A percentile compares a stretch with the other conserved stretches of the same genome.
Conservation (phyloP, 1,284 basidiomycete genomes). For the Puccinia triticina region DNA sequence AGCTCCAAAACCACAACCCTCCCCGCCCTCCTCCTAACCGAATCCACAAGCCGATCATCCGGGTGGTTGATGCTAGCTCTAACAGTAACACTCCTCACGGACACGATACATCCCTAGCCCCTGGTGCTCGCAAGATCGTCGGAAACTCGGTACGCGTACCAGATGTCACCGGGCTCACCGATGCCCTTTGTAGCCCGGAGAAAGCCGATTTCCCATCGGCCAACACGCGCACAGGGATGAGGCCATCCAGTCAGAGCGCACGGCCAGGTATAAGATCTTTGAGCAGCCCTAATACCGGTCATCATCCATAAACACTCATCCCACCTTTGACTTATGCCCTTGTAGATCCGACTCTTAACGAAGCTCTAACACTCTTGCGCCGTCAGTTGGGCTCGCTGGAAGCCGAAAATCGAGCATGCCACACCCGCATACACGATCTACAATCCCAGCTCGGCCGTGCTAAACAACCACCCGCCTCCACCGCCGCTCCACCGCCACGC, state of each 20-base stretch:
- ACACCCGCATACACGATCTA: slow-evolving; percentile 33
- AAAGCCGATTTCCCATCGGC: slow-evolving; percentile 14
- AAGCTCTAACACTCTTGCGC: slow-evolving; percentile 32
- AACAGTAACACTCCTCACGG: slow-evolving; percentile 1
- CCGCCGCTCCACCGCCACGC: not conserved
- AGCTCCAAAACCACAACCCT: not conserved
- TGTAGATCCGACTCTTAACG: slow-evolving; percentile 40
- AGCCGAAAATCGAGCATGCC: slow-evolving; percentile 39
- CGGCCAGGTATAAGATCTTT: slow-evolving; percentile 31
- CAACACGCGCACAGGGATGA: not conserved
- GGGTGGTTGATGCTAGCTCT: slow-evolving; percentile 20
- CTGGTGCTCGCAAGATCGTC: slow-evolving; percentile 33
- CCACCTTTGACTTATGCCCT: not conserved
- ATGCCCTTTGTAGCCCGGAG: slow-evolving; percentile 45
- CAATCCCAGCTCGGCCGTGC: slow-evolving; percentile 25
- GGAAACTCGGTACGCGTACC: slow-evolving; percentile 46
- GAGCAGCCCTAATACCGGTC: not conserved
- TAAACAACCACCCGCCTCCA: not conserved
- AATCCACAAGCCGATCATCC: slow-evolving; percentile 31
- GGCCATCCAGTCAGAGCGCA: slow-evolving; percentile 1
- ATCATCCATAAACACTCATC: not conserved
- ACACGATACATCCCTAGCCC: slow-evolving; percentile 26
- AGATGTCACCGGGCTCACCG: slow-evolving; percentile 50
- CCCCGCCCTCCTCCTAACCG: slow-evolving; percentile 14
- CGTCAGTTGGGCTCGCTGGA: slow-evolving; percentile 31